These are phyloP conservation scores for Candida endomychidarum DNA, from an alignment of 805 yeast species.

Conservation along the genomic window DNA sequence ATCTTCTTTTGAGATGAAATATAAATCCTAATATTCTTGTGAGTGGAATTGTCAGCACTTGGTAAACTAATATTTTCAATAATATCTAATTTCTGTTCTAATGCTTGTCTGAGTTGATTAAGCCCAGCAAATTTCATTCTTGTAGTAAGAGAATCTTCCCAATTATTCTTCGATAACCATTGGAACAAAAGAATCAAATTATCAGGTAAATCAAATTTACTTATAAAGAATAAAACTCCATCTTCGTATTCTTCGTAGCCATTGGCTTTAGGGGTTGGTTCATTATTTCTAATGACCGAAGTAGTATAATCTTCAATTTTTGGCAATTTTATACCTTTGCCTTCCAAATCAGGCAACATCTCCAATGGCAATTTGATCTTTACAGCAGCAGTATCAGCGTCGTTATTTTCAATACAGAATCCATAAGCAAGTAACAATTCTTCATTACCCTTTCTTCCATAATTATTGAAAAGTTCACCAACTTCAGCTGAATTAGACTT, in stretches of 20 bases:
- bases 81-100: conserved; percentile 50
- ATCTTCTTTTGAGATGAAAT: conserved; percentile 49
- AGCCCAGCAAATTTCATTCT: conserved; percentile 64
- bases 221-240: conserved; percentile 41
- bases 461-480: conserved; percentile 72
- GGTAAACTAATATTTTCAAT: conserved; percentile 13
- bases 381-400: conserved; percentile 58
- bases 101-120: conserved; percentile 50
- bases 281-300: conserved; percentile 23
- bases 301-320: conserved; percentile 38
- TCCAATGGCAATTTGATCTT: conserved; percentile 53
- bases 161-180: conserved; percentile 46
- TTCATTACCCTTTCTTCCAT: conserved; percentile 86
- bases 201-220: conserved; percentile 37
- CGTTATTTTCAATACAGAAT: conserved; percentile 58
- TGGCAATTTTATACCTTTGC: conserved; percentile 40
- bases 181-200: conserved; percentile 55
- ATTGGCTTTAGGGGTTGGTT: conserved; percentile 3
- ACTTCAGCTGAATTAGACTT: conserved; percentile 30
- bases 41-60: conserved; percentile 6
- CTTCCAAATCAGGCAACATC: conserved; percentile 29
- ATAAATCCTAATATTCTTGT: conserved; percentile 42
- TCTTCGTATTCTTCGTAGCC: conserved; percentile 23
- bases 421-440: conserved; percentile 83
- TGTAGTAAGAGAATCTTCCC: conserved; percentile 47